Conservation (phyloP, 1,139 yeast species). For the Geotrichum carabidarum region DNA sequence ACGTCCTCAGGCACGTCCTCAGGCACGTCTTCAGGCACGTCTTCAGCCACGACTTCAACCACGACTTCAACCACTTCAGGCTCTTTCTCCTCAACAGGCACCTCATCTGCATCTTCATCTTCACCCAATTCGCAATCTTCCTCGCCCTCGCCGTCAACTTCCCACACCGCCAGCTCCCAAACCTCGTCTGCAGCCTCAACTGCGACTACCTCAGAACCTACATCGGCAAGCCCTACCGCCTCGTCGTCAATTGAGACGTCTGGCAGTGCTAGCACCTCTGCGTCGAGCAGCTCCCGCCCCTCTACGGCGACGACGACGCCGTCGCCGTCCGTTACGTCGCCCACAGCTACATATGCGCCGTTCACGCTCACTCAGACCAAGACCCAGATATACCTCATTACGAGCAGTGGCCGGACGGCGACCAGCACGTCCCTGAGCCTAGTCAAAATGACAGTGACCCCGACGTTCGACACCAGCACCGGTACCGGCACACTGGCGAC, state of each 20-base stretch:
- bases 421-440: slow-evolving; percentile 17
- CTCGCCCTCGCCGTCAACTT: background rate
- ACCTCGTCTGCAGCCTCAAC: background rate
- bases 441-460: slow-evolving; percentile 15
- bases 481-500: slow-evolving; percentile 17
- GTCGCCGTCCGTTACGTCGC: background rate
- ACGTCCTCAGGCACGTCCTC: background rate
- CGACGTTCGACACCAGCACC: slow-evolving; percentile 19
- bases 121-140: background rate
- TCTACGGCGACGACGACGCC: background rate
- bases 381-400: slow-evolving; percentile 15
- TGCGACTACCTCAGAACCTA: background rate
- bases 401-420: slow-evolving; percentile 14
- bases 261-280: background rate
- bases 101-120: background rate
- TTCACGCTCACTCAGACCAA: slow-evolving; percentile 18
- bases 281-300: background rate
- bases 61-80: background rate
- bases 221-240: background rate
- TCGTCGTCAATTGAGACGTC: background rate
- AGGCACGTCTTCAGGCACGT: background rate
- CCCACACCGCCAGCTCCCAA: background rate
- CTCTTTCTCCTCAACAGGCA: background rate
- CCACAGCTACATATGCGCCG: slow-evolving; percentile 12
- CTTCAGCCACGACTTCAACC: background rate